A percentile compares a stretch with the other conserved stretches of the same genome.
Evolutionary conservation across 352 stramenopile species (phyloP).

Genomic region (Elongisporangium anandrum): DNA sequence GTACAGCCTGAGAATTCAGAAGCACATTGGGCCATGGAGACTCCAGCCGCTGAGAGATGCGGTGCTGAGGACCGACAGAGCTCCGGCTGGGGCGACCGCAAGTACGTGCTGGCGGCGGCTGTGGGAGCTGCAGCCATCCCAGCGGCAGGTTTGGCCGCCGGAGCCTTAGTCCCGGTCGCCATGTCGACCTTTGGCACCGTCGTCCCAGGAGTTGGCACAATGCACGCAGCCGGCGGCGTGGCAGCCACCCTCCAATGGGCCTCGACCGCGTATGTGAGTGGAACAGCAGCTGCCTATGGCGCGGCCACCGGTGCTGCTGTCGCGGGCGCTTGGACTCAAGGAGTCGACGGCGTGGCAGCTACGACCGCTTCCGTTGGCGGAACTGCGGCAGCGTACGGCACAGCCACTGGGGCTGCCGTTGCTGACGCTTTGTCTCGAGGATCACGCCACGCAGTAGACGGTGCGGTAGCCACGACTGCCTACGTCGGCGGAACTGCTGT

Average conservation of each 20-base stretch:
- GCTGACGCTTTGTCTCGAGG: background rate
- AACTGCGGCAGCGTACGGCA: too few species aligned
- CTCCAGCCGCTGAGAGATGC: too few species aligned
- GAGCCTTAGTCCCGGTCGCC: constrained; percentile 6
- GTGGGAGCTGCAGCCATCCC: background rate
- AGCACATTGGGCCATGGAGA: too few species aligned
- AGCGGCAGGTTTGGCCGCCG: constrained; percentile 1
- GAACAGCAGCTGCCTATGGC: too few species aligned
- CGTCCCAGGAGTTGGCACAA: constrained; percentile 15
- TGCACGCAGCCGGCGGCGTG: constrained; percentile 14
- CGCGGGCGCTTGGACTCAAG: background rate
- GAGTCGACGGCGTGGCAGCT: constrained; percentile 8
- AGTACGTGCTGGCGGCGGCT: too few species aligned
- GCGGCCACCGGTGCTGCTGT: background rate
- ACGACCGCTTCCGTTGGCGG: constrained; percentile 1
- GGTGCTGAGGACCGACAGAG: too few species aligned
- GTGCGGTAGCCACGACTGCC: constrained; percentile 8
- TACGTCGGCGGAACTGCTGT: background rate
- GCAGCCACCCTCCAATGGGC: constrained; percentile 13
- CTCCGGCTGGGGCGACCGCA: background rate
- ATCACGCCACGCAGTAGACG: constrained; percentile 5
- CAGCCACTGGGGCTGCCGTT: background rate
- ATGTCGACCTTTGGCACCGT: constrained; percentile 18
- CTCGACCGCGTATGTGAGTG: background rate
- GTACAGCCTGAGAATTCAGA: too few species aligned